A percentile compares a stretch with the other conserved stretches of the same genome.
Evolutionary conservation across 1,284 basidiomycete species (phyloP).

Genomic region (Filobasidium uniguttulatum): DNA sequence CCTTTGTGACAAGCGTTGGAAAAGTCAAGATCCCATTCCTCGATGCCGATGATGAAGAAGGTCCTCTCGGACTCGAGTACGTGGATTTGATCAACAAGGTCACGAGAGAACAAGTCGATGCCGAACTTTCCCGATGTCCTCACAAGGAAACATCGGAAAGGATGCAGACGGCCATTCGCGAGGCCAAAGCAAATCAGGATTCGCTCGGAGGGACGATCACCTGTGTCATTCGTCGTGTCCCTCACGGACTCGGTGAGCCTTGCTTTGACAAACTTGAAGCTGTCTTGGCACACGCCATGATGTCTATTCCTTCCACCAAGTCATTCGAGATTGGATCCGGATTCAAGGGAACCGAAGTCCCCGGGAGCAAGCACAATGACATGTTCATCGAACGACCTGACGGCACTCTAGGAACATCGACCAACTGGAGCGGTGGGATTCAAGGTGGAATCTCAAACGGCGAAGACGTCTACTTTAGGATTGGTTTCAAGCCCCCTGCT

Average conservation of each 20-base stretch:
- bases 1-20: slow-evolving; percentile 56
- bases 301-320: slow-evolving; percentile 97
- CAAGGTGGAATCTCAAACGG: slow-evolving; percentile 98
- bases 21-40: slow-evolving; percentile 62
- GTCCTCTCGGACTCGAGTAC: slow-evolving; percentile 73
- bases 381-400: slow-evolving; percentile 47
- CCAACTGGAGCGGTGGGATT: slow-evolving; percentile 94
- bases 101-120: slow-evolving; percentile 78
- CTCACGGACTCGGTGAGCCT: slow-evolving; percentile 87
- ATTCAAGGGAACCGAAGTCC: slow-evolving; percentile 88
- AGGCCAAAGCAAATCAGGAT: slow-evolving; percentile 79
- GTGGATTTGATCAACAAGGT: slow-evolving; percentile 62
- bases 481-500: slow-evolving; percentile 97
- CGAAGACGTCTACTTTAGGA: slow-evolving; percentile 94
- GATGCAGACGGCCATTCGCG: slow-evolving; percentile 83
- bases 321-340: slow-evolving; percentile 97
- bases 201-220: slow-evolving; percentile 96
- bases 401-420: slow-evolving; percentile 61
- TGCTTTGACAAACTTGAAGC: slow-evolving; percentile 99
- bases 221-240: slow-evolving; percentile 83
- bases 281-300: slow-evolving; percentile 90
- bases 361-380: slow-evolving; percentile 90
- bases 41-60: slow-evolving; percentile 53
- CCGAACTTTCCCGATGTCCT: slow-evolving; percentile 77
- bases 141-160: slow-evolving; percentile 71